Evolutionary conservation across 208 protist genomes (phyloP).

Genomic region (Trypanosoma vivax): DNA sequence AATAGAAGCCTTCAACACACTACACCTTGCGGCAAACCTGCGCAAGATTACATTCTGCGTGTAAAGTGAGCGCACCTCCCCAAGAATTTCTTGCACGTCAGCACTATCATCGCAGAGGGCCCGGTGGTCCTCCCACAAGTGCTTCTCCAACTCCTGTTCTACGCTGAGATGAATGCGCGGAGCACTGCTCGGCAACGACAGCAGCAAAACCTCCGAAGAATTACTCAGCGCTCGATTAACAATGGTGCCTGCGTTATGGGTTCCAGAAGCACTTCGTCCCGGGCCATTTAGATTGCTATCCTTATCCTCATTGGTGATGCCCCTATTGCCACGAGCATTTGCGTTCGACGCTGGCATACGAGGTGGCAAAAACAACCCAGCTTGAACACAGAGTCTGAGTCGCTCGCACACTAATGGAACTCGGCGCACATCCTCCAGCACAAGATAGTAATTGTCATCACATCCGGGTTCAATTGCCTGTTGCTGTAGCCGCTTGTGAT

Average conservation of each 20-base stretch:
- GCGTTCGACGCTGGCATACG: slow-evolving; percentile 1
- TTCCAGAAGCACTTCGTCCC: not conserved
- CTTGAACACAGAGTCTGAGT: slow-evolving; percentile 35
- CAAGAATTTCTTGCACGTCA: slow-evolving; percentile 27
- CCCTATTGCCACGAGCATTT: not conserved
- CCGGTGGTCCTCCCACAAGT: slow-evolving; percentile 52
- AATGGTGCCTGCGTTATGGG: not conserved
- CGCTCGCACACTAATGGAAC: slow-evolving; percentile 32
- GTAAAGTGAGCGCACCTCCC: slow-evolving; percentile 39
- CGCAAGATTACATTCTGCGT: slow-evolving; percentile 53
- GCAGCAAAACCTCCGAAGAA: slow-evolving; percentile 44
- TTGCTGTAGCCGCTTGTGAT: not conserved
- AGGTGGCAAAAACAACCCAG: slow-evolving; percentile 45
- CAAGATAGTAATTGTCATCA: slow-evolving; percentile 9
- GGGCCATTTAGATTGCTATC: not conserved
- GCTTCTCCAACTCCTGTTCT: slow-evolving; percentile 66
- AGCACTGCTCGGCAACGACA: slow-evolving; percentile 35
- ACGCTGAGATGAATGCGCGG: slow-evolving; percentile 49
- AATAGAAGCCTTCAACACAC: slow-evolving; percentile 26
- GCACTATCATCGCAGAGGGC: slow-evolving; percentile 55
- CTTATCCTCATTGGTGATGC: not conserved
- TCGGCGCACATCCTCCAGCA: slow-evolving; percentile 17
- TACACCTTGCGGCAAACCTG: slow-evolving; percentile 28
- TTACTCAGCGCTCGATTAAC: slow-evolving; percentile 46
- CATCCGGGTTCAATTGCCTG: not conserved